phyloP scores from a whole-genome alignment of 345 rosid species.

The Orychophragmus violaceus region DNA sequence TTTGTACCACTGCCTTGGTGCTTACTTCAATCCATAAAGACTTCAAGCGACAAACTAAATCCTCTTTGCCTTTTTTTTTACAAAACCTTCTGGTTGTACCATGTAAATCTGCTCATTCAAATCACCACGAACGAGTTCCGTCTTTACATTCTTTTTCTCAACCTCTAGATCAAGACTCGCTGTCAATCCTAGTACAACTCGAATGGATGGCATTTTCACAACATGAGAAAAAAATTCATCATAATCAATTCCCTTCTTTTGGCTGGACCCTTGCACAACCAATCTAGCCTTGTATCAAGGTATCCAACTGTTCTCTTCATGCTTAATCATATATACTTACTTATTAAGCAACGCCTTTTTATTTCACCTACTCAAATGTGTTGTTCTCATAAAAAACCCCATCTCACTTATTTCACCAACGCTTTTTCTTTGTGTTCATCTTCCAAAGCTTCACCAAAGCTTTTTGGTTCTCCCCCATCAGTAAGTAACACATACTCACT shows the following conservation, averaged over 20 bases:
- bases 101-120: too few relatives aligned
- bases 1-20: too few relatives aligned
- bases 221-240: neutral
- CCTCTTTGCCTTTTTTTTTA: too few relatives aligned
- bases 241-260: neutral
- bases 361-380: neutral
- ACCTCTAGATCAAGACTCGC: neutral
- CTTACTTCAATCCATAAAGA: too few relatives aligned
- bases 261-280: neutral
- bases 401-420: neutral
- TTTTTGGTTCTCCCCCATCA: too few relatives aligned
- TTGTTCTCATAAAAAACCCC: constrained; percentile 57
- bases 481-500: neutral
- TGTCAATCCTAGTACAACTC: neutral
- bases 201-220: neutral
- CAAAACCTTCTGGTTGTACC: too few relatives aligned
- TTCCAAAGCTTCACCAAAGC: too few relatives aligned
- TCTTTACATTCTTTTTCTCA: neutral
- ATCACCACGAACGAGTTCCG: too few relatives aligned
- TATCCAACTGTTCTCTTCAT: neutral
- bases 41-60: too few relatives aligned
- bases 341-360: neutral
- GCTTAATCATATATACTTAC: constrained; percentile 23
- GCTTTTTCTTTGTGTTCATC: too few relatives aligned
- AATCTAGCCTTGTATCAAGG: neutral